Base-by-base conservation (phyloP, 2,329 filamentous ascomycete genomes). In the Colletotrichum viniferum region DNA sequence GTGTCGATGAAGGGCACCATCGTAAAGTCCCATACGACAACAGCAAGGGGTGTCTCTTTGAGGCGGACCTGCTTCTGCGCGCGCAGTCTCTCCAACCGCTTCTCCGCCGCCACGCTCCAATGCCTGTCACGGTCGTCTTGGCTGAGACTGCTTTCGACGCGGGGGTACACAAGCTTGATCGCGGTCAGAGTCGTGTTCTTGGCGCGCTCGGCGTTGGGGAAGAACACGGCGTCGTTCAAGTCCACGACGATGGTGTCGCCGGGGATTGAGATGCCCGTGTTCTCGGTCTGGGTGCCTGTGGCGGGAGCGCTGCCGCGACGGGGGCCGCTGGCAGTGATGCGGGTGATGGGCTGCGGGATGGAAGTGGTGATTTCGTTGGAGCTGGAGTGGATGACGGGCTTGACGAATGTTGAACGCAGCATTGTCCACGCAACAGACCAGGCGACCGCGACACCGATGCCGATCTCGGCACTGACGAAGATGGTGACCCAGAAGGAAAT, bases 351-450 rank as follows among this genome's bases (percentile, higher is more conserved):
- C 18, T 89, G 87, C 3, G 73, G 63, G 58, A 75, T 52, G 7
- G 69, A 48, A 14, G 67, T 64, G 7, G 70, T 52, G 14, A 30
- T 26, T n/a, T 60, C 64, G 34, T 30, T 43, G n/a, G 60, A 73
- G 34, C 62, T 73, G 13, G 73, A 75, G 34, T 75, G 73, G 34
- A 75, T 75, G 16, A 58, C 63, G 21, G 73, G 73, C 43, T 75
- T 75, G 69, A 75, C 73, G 6, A 75, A 75, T 8, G 73, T 75
- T 7, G 73, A 75, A 3, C 90, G 88, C 0, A 93, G 85, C 3
- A 93, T 83, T 30, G 90, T 87, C 81, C 92, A 92, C 71, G 90
- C 88, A 38, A 93, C 89, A 79, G 90, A 92, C 87, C 93, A 94
- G 16, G 87, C 91, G 1, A 92, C 91, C 1, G 90, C 88, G 28